Percentiles rank a stretch among this genome's conserved stretches.
These are phyloP conservation scores for Auricularia sp. DNA, from an alignment of 768 basidiomycete species.

Conservation along the genomic window DNA sequence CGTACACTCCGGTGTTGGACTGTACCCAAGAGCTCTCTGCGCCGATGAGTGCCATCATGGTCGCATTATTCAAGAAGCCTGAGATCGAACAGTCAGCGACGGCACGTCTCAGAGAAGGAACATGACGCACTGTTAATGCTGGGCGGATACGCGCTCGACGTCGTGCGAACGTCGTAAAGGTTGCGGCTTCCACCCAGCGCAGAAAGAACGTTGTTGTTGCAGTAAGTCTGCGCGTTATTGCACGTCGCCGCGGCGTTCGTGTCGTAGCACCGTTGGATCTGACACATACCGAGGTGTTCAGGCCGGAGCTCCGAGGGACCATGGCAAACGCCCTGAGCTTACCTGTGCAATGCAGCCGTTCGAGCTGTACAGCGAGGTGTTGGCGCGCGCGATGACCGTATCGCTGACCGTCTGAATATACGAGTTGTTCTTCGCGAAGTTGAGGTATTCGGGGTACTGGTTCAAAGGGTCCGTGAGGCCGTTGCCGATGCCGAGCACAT, in stretches of 20 bases:
- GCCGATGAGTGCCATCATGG: conserved; percentile 26
- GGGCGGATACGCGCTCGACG: conserved; percentile 31
- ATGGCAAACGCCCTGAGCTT: not conserved
- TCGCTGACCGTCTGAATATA: conserved; percentile 45
- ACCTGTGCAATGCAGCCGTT: conserved; percentile 46
- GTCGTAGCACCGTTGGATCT: conserved; percentile 47
- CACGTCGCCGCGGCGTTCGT: conserved; percentile 40
- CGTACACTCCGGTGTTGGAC: conserved; percentile 33
- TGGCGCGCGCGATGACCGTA: conserved; percentile 33
- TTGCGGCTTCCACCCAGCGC: conserved; percentile 48
- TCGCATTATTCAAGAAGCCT: conserved; percentile 18
- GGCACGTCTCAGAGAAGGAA: conserved; percentile 9
- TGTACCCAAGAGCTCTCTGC: conserved; percentile 34
- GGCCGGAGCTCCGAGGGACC: not conserved
- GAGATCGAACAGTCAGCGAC: not conserved
- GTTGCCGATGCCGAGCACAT: conserved; percentile 53
- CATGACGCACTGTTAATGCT: conserved; percentile 24
- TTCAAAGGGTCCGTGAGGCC: conserved; percentile 40
- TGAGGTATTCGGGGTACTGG: conserved; percentile 51
- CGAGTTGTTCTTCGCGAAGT: conserved; percentile 45
- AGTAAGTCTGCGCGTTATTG: conserved; percentile 46
- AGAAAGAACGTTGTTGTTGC: conserved; percentile 45
- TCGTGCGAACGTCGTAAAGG: conserved; percentile 40
- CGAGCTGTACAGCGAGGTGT: conserved; percentile 31
- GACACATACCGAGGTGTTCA: not conserved